A percentile compares a stretch with the other conserved stretches of the same genome.
Evolutionary conservation across 2,329 filamentous ascomycete genomes (phyloP).

Genomic region (Pseudopithomyces chartarum): DNA sequence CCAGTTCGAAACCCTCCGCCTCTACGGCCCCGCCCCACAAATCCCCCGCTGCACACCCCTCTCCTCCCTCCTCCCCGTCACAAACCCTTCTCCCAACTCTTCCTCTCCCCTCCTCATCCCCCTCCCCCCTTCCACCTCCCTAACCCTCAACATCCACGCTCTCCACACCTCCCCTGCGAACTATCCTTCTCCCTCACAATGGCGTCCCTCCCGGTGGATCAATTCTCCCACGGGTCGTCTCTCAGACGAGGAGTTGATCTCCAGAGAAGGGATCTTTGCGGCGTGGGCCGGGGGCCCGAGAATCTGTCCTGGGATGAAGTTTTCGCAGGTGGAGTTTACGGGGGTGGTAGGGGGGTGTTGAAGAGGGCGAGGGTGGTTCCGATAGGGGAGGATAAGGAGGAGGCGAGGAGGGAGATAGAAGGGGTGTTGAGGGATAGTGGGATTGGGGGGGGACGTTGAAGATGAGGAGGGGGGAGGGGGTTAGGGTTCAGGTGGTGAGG

Average conservation of each 20-base stretch:
- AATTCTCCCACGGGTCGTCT: neutral
- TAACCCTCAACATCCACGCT: slow-evolving; percentile 26
- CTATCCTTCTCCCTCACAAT: slow-evolving; percentile 32
- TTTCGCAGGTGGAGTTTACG: slow-evolving; percentile 62
- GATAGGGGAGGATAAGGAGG: neutral
- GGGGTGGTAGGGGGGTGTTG: slow-evolving; percentile 47
- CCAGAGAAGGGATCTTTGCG: slow-evolving; percentile 36
- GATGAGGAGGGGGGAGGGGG: slow-evolving; percentile 16
- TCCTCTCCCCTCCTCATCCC: neutral
- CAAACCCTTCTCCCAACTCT: slow-evolving; percentile 1
- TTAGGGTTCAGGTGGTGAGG: slow-evolving; percentile 14
- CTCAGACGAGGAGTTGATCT: slow-evolving; percentile 6
- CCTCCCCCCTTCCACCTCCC: slow-evolving; percentile 18
- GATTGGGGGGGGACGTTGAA: slow-evolving; percentile 19
- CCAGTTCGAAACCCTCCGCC: slow-evolving; percentile 35
- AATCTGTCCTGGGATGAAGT: slow-evolving; percentile 59
- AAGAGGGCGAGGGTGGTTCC: slow-evolving; percentile 7
- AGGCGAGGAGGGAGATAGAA: slow-evolving; percentile 10
- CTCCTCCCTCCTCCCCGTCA: slow-evolving; percentile 7
- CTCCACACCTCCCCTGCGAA: slow-evolving; percentile 31
- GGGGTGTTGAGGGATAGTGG: slow-evolving; percentile 15
- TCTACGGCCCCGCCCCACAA: slow-evolving; percentile 25
- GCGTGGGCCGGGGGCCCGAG: slow-evolving; percentile 58
- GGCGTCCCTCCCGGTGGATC: slow-evolving; percentile 44
- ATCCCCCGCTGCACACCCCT: slow-evolving; percentile 21